phyloP scores from a whole-genome alignment of 192 early-diverging fungal genomes.

The Thamnidium elegans region DNA sequence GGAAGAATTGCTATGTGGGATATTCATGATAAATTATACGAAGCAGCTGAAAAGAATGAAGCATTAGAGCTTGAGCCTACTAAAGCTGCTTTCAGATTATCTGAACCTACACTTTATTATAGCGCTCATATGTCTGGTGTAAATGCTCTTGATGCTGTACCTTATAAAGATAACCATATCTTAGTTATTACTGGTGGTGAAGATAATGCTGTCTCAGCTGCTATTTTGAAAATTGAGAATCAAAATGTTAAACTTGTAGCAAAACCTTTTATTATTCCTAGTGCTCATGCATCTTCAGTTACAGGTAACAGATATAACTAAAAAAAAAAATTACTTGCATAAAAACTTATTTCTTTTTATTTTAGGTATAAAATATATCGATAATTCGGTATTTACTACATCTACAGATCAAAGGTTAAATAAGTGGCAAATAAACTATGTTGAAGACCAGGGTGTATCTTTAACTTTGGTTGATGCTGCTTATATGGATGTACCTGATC shows the following conservation, averaged over 20 bases:
- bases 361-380: conserved; percentile 43
- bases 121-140: conserved; percentile 62
- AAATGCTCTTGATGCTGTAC: conserved; percentile 57
- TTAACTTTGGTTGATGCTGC: conserved; percentile 39
- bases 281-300: conserved; percentile 71
- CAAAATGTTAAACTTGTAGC: conserved; percentile 16
- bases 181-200: conserved; percentile 74
- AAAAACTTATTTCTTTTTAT: conserved; percentile 1
- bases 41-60: conserved; percentile 19
- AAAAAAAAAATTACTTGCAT: too few species aligned
- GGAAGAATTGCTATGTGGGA: conserved; percentile 55
- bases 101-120: conserved; percentile 32
- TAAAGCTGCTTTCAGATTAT: conserved; percentile 17
- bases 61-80: conserved; percentile 15
- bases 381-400: conserved; percentile 42
- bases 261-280: conserved; percentile 19
- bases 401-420: conserved; percentile 73
- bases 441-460: background rate
- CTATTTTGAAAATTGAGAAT: background rate
- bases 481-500: conserved; percentile 66
- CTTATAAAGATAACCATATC: conserved; percentile 10
- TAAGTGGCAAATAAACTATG: conserved; percentile 43
- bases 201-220: conserved; percentile 58
- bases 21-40: conserved; percentile 24
- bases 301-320: conserved; percentile 45